Percentiles rank a stretch among this genome's conserved stretches.
Evolutionary conservation across 2,329 filamentous ascomycete genomes (phyloP).

Genomic region (Aspergillus nomiae): DNA sequence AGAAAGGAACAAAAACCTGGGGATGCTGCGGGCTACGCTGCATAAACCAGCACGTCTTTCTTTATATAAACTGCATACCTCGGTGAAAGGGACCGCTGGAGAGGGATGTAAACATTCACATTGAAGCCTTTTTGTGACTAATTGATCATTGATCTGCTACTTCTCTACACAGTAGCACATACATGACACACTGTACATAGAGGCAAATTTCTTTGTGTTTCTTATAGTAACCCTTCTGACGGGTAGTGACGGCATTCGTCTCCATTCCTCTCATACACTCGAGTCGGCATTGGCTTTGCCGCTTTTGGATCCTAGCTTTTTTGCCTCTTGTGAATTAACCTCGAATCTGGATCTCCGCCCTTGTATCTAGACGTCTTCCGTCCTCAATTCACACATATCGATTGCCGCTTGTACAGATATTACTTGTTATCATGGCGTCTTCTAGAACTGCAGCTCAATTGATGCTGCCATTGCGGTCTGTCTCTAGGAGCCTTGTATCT

Average conservation of each 20-base stretch:
- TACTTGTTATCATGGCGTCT: conserved; percentile 10
- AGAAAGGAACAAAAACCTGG: conserved; percentile 19
- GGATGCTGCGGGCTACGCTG: conserved; percentile 46
- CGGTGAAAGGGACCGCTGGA: not conserved
- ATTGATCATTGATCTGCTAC: not conserved
- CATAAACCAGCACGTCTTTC: conserved; percentile 44
- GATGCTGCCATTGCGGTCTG: conserved; percentile 7
- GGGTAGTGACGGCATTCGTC: conserved; percentile 21
- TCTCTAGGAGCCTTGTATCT: conserved; percentile 3
- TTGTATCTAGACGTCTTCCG: conserved; percentile 1
- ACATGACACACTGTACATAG: not conserved
- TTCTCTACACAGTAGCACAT: not conserved
- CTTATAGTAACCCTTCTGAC: not conserved
- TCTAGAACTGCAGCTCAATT: conserved; percentile 13
- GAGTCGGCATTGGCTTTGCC: not conserved
- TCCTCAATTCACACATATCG: not conserved
- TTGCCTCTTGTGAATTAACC: not conserved
- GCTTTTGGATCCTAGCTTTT: not conserved
- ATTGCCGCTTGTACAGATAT: not conserved
- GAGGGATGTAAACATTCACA: not conserved
- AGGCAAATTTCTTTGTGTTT: not conserved
- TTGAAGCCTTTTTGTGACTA: not conserved
- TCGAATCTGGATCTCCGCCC: not conserved
- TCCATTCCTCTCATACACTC: not conserved
- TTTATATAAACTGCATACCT: conserved; percentile 15